A percentile compares a stretch with the other conserved stretches of the same genome.
Evolutionary conservation across 139 green algal species (phyloP).

Genomic region (Ettlia oleoabundans): DNA sequence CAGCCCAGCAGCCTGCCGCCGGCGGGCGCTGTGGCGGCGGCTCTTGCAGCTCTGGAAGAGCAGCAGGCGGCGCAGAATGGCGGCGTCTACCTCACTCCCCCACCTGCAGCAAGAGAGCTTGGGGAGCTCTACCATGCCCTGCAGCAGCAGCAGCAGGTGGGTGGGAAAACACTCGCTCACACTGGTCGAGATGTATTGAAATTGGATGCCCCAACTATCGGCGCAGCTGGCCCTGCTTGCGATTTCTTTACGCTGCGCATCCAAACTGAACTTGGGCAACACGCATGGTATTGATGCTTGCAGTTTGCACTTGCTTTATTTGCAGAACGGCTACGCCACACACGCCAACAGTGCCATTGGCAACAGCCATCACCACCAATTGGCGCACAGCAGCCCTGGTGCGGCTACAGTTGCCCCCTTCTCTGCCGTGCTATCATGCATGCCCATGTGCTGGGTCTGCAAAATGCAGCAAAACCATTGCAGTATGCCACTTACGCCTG

Average conservation of each 20-base stretch:
- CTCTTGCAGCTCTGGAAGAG: slow-evolving; percentile 8
- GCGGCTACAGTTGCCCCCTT: not conserved
- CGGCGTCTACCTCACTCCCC: not conserved
- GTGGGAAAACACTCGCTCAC: too few relatives aligned
- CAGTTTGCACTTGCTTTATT: too few relatives aligned
- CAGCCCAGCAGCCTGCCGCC: slow-evolving; percentile 29
- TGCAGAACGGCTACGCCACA: slow-evolving; percentile 25
- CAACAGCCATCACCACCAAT: slow-evolving; percentile 5
- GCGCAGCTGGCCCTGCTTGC: not conserved
- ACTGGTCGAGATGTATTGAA: too few relatives aligned
- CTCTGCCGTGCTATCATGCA: not conserved
- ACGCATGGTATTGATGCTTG: too few relatives aligned
- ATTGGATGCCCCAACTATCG: too few relatives aligned
- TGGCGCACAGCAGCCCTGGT: slow-evolving; percentile 19
- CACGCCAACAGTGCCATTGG: slow-evolving; percentile 30
- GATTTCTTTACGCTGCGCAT: not conserved
- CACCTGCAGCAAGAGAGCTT: not conserved
- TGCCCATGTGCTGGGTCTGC: too few relatives aligned
- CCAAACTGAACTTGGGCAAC: too few relatives aligned
- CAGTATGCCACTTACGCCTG: too few relatives aligned
- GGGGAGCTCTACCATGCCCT: slow-evolving; percentile 16
- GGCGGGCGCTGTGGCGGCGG: not conserved
- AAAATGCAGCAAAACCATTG: too few relatives aligned
- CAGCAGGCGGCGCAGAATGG: slow-evolving; percentile 20
- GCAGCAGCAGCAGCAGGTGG: slow-evolving; percentile 4